Conservation (phyloP, 2,329 filamentous ascomycete species). For the Exophiala sp. region DNA sequence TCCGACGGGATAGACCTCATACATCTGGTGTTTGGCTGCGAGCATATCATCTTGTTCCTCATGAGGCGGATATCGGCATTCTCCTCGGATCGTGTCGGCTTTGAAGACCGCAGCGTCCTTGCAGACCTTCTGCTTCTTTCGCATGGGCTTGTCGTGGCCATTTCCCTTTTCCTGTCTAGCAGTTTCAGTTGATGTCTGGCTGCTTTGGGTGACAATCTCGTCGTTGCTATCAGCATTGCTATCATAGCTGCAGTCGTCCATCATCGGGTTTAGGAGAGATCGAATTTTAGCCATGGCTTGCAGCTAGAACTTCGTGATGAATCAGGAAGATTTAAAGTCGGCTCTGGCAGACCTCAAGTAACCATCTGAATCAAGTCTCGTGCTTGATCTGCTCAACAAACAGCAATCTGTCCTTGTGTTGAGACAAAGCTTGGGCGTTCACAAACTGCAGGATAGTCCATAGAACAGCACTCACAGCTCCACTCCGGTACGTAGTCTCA, state of each 20-base stretch:
- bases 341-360: constrained; percentile 1
- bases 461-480: constrained; percentile 3
- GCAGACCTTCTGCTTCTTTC: constrained; percentile 54
- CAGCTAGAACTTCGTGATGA: neutral
- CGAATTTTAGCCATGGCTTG: constrained; percentile 24
- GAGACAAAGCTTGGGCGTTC: constrained; percentile 10
- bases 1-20: constrained; percentile 63
- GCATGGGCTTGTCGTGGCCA: constrained; percentile 21
- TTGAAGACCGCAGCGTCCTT: constrained; percentile 64
- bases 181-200: constrained; percentile 8
- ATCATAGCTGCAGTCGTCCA: constrained; percentile 10
- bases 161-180: constrained; percentile 1
- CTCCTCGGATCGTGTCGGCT: constrained; percentile 60
- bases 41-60: constrained; percentile 62
- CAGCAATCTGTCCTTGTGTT: constrained; percentile 9
- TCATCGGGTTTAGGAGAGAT: constrained; percentile 26
- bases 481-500: neutral
- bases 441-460: neutral
- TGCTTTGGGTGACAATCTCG: constrained; percentile 13
- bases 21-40: constrained; percentile 57
- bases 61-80: constrained; percentile 70
- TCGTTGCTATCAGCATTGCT: constrained; percentile 21
- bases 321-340: neutral
- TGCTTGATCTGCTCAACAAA: constrained; percentile 18
- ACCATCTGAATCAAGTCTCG: neutral